phyloP scores from a whole-genome alignment of 1,139 yeast species.

The Candida gigantensis region DNA sequence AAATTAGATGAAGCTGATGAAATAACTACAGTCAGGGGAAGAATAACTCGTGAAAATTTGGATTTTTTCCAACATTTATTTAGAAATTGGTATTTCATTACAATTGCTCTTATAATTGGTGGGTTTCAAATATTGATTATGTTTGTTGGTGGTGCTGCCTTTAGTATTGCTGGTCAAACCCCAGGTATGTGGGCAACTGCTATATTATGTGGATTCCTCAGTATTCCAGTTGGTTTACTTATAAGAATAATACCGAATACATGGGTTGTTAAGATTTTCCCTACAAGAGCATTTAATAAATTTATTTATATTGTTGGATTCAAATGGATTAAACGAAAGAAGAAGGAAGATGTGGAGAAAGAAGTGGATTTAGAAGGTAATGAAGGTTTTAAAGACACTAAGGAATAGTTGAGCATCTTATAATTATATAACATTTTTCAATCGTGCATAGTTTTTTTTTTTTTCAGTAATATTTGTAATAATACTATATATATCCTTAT shows the following conservation, averaged over 20 bases:
- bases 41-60: slow-evolving; percentile 61
- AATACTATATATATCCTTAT: not conserved
- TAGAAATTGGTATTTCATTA: slow-evolving; percentile 79
- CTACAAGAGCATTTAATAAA: slow-evolving; percentile 54
- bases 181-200: slow-evolving; percentile 91
- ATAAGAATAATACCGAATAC: slow-evolving; percentile 82
- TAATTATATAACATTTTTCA: too few relatives aligned
- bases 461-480: not conserved
- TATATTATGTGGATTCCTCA: slow-evolving; percentile 74
- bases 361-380: slow-evolving; percentile 1
- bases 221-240: slow-evolving; percentile 77
- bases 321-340: slow-evolving; percentile 40
- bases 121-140: slow-evolving; percentile 85
- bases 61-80: slow-evolving; percentile 81
- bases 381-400: not conserved
- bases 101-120: slow-evolving; percentile 70
- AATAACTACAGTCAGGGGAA: slow-evolving; percentile 52
- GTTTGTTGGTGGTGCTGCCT: slow-evolving; percentile 98
- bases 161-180: slow-evolving; percentile 75
- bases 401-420: not conserved
- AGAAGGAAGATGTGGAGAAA: slow-evolving; percentile 15
- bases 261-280: slow-evolving; percentile 71
- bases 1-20: slow-evolving; percentile 89
- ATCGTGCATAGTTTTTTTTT: not conserved
- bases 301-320: slow-evolving; percentile 51